Percentiles rank a stretch among this genome's conserved stretches.
Conservation (phyloP, 2,329 filamentous ascomycete species). For the Colletotrichum tabaci region DNA sequence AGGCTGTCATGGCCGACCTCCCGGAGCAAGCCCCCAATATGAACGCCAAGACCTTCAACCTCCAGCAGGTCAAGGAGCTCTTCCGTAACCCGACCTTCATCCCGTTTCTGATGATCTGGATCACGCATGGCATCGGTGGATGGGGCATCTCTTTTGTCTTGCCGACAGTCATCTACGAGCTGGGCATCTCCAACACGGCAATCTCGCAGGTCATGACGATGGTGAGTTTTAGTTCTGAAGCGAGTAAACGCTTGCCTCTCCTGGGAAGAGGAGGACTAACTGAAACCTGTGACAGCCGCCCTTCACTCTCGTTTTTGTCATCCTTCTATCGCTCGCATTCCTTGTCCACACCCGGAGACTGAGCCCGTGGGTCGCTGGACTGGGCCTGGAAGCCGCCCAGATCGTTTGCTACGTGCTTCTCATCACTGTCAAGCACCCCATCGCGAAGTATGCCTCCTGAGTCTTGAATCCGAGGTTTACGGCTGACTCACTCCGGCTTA, state of each 20-base stretch:
- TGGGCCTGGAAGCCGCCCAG: slow-evolving; percentile 51
- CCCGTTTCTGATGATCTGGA: slow-evolving; percentile 48
- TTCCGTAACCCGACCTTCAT: slow-evolving; percentile 45
- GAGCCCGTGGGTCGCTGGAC: slow-evolving; percentile 46
- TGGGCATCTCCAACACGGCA: slow-evolving; percentile 48
- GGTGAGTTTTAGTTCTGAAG: slow-evolving; percentile 20
- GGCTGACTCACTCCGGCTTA: background rate
- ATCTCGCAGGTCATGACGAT: slow-evolving; percentile 50
- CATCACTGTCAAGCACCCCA: slow-evolving; percentile 52
- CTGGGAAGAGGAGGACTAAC: background rate
- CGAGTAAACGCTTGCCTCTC: too few relatives aligned
- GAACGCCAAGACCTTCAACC: slow-evolving; percentile 44
- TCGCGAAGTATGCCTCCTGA: slow-evolving; percentile 47
- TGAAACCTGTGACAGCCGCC: slow-evolving; percentile 34
- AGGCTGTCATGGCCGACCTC: slow-evolving; percentile 44
- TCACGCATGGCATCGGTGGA: slow-evolving; percentile 49
- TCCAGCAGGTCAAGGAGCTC: slow-evolving; percentile 44
- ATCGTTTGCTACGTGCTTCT: slow-evolving; percentile 57
- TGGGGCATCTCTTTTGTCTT: slow-evolving; percentile 48
- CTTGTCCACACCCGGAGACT: slow-evolving; percentile 45
- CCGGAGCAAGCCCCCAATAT: slow-evolving; percentile 46
- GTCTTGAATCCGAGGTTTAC: background rate
- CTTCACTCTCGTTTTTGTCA: slow-evolving; percentile 46
- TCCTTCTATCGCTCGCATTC: slow-evolving; percentile 45
- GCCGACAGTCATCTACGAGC: slow-evolving; percentile 49